These are phyloP conservation scores for Colletotrichum limetticola DNA, from an alignment of 2,329 filamentous ascomycete genomes.

Conservation along the genomic window DNA sequence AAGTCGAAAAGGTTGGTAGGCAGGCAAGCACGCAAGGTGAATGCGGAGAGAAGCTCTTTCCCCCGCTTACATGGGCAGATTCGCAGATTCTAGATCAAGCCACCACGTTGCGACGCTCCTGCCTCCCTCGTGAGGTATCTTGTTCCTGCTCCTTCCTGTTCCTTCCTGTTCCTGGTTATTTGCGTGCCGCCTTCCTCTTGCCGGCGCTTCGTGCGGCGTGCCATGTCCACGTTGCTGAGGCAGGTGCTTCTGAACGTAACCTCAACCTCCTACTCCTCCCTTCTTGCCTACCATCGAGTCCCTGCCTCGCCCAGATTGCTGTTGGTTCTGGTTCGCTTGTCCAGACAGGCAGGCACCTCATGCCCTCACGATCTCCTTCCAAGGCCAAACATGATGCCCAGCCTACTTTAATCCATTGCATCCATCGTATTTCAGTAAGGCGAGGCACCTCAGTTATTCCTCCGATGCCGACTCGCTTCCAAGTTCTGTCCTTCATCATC, in stretches of 20 bases:
- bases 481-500: background rate
- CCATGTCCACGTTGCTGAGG: constrained; percentile 9
- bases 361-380: background rate
- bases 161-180: background rate
- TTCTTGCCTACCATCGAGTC: background rate
- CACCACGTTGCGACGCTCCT: constrained; percentile 21
- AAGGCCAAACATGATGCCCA: background rate
- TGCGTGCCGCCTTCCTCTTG: background rate
- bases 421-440: background rate
- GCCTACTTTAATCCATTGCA: background rate
- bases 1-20: background rate
- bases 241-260: background rate
- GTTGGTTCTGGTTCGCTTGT: background rate
- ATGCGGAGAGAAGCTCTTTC: background rate
- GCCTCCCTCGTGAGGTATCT: background rate
- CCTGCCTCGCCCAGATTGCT: background rate
- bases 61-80: background rate
- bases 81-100: background rate
- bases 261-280: background rate
- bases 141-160: background rate
- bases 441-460: background rate
- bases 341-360: background rate
- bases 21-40: background rate
- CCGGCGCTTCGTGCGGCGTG: background rate
- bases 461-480: constrained; percentile 10